Conservation (phyloP, 345 rosid species). For the Anastatica hierochuntica region DNA sequence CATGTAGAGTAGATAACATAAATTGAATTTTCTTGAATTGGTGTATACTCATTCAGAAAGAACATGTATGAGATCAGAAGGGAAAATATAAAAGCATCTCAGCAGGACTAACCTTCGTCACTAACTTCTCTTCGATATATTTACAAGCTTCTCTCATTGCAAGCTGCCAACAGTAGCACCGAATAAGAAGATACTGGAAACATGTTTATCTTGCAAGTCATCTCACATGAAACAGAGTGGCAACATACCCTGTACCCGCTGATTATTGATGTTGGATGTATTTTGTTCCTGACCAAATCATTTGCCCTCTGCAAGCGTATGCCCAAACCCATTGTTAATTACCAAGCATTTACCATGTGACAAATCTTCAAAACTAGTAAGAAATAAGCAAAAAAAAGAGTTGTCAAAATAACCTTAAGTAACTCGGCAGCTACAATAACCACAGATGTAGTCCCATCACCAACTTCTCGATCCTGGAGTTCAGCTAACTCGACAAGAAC, state of each 20-base stretch:
- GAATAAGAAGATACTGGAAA: neutral
- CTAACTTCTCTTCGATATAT: conserved; percentile 82
- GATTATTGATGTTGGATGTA: conserved; percentile 93
- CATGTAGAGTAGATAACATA: neutral
- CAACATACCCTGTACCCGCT: conserved; percentile 77
- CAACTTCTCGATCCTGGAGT: conserved; percentile 95
- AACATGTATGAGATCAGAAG: neutral
- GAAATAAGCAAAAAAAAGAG: neutral
- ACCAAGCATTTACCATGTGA: neutral
- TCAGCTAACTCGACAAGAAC: conserved; percentile 97
- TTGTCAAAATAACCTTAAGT: conserved; percentile 16
- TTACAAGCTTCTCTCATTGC: conserved; percentile 99
- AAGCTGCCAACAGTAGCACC: conserved; percentile 41
- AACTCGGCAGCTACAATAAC: conserved; percentile 88
- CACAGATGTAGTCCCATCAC: conserved; percentile 95
- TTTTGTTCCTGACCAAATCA: conserved; percentile 93
- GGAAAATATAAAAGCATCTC: neutral
- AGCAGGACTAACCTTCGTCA: conserved; percentile 49
- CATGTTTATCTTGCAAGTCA: neutral
- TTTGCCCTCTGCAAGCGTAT: conserved; percentile 63
- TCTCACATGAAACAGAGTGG: neutral
- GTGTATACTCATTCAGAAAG: neutral
- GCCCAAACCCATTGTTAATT: neutral
- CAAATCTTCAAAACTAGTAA: neutral
- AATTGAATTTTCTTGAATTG: neutral